These are phyloP conservation scores for Aschersonia sp. DNA, from an alignment of 2,329 filamentous ascomycete species.

Conservation along the genomic window DNA sequence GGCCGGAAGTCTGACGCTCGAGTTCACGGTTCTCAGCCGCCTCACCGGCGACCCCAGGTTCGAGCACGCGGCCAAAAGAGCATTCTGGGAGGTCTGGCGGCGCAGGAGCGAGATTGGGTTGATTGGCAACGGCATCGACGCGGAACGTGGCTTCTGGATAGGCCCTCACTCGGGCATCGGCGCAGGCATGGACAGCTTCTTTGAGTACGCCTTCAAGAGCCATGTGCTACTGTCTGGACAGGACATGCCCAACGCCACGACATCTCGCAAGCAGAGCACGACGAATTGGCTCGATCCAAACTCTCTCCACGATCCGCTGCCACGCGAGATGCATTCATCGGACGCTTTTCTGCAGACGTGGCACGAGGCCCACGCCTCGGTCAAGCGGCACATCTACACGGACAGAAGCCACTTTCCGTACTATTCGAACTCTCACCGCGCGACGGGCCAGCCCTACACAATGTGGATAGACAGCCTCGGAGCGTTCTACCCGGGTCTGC, in stretches of 20 bases:
- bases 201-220: constrained; percentile 93
- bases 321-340: constrained; percentile 52
- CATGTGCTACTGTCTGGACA: constrained; percentile 79
- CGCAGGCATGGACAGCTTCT: constrained; percentile 94
- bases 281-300: constrained; percentile 49
- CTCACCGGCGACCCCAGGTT: constrained; percentile 79
- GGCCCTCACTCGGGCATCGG: constrained; percentile 85
- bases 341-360: constrained; percentile 71
- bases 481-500: constrained; percentile 83
- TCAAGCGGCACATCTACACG: constrained; percentile 84
- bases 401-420: constrained; percentile 67
- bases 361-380: constrained; percentile 73
- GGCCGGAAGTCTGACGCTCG: constrained; percentile 86
- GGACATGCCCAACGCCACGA: constrained; percentile 34
- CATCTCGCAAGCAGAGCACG: constrained; percentile 24
- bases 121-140: constrained; percentile 83
- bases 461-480: constrained; percentile 95
- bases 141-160: constrained; percentile 81
- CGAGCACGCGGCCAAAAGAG: constrained; percentile 75
- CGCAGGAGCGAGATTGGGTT: constrained; percentile 73
- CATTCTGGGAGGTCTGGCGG: constrained; percentile 96
- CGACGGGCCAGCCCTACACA: constrained; percentile 74
- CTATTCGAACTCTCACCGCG: constrained; percentile 79
- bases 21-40: constrained; percentile 82
- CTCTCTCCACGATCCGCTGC: constrained; percentile 42